Evolutionary conservation across 2,329 filamentous ascomycete species (phyloP).

Genomic region (Falciphora oryzae): DNA sequence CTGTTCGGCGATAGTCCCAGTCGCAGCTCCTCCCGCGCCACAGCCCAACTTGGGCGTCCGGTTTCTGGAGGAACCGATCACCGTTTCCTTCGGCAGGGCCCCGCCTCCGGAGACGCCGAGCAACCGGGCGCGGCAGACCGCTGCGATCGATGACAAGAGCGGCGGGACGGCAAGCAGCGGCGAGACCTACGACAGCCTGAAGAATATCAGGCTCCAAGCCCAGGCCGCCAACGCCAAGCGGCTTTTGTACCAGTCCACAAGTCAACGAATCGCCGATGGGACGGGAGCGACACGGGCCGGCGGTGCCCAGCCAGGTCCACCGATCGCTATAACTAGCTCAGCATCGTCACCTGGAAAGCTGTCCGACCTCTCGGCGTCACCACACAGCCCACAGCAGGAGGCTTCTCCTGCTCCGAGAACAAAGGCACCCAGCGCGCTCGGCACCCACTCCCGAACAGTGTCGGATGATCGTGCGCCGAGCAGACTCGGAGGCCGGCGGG

Average conservation of each 20-base stretch:
- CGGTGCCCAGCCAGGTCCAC: too few relatives aligned
- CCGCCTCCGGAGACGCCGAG: conserved; percentile 3
- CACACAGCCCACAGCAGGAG: not conserved
- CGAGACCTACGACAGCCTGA: conserved; percentile 7
- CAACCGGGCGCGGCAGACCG: not conserved
- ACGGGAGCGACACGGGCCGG: not conserved
- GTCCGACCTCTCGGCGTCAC: not conserved
- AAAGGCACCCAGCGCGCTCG: not conserved
- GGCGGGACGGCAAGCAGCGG: conserved; percentile 8
- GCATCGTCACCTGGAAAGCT: conserved; percentile 7
- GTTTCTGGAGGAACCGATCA: conserved; percentile 6
- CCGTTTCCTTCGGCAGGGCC: not conserved
- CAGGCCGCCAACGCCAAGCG: not conserved
- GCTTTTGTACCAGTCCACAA: conserved; percentile 2
- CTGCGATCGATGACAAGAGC: conserved; percentile 1
- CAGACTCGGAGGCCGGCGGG: not conserved
- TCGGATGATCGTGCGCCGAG: not conserved
- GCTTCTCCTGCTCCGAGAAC: not conserved
- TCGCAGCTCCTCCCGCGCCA: not conserved
- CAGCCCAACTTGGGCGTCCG: not conserved
- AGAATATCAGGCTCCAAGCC: not conserved
- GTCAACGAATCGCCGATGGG: not conserved
- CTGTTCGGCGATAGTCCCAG: not conserved
- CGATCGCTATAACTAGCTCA: not conserved
- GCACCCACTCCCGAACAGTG: not conserved